A percentile compares a stretch with the other conserved stretches of the same genome.
Conservation (phyloP, 768 basidiomycete species). For the Cyathus striatus region DNA sequence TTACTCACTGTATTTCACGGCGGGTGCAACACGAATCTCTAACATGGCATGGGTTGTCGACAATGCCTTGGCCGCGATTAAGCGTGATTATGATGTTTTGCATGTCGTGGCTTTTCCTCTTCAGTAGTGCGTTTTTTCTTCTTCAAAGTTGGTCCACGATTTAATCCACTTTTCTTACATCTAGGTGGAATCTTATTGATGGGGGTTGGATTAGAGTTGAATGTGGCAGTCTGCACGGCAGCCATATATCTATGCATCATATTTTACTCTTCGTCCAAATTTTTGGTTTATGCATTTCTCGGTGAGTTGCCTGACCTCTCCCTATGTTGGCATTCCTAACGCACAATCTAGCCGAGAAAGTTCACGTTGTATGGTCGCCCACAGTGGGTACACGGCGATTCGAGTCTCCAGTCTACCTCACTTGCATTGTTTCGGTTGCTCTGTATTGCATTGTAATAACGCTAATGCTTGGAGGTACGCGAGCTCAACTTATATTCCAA, state of each 20-base stretch:
- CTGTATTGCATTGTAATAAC: conserved; percentile 34
- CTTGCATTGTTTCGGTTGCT: conserved; percentile 28
- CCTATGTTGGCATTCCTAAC: background rate
- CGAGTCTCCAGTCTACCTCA: conserved; percentile 35
- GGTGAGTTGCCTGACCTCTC: conserved; percentile 17
- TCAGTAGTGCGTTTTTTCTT: conserved; percentile 24
- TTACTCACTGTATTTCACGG: conserved; percentile 34
- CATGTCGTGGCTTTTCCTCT: conserved; percentile 38
- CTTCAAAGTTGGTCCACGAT: conserved; percentile 1
- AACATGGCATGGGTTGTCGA: conserved; percentile 17
- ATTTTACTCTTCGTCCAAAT: conserved; percentile 36
- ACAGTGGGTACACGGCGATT: conserved; percentile 23
- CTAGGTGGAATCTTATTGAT: conserved; percentile 39
- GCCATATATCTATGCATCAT: conserved; percentile 39
- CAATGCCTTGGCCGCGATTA: conserved; percentile 34
- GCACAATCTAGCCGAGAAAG: conserved; percentile 31
- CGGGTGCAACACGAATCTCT: conserved; percentile 25
- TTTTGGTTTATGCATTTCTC: conserved; percentile 45
- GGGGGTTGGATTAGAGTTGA: conserved; percentile 37
- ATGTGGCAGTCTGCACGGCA: conserved; percentile 27
- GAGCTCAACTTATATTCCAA: background rate
- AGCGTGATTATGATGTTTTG: conserved; percentile 34
- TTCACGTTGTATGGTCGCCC: conserved; percentile 41
- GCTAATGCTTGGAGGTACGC: conserved; percentile 31
- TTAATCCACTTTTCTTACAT: background rate